Base-by-base conservation (phyloP, 768 basidiomycete species). In the Kwoniella pini region DNA sequence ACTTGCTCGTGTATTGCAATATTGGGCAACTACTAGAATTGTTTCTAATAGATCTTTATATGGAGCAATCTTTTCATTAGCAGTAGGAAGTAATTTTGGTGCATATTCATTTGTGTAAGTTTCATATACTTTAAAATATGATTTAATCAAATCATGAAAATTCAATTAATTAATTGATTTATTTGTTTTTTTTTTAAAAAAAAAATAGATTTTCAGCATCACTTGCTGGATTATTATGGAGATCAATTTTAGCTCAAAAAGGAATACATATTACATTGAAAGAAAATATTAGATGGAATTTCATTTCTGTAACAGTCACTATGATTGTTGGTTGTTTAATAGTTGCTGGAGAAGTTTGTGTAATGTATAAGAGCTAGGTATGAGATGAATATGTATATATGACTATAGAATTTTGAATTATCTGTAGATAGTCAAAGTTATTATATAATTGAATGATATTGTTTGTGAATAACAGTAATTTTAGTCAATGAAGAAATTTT, bases 211-310 rank as follows among this genome's bases (percentile, higher is more conserved):
- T 93, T 72, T 87, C 88, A 4, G 90, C 90, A 0, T 90, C 88
- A 55, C 84, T 96, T 15, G 92, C 91, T 0, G 93, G 93, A 0
- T 80, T 98, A 42, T 81, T 96, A 15, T 97, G 94, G 93, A 79
- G 82, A 21, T 73, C 80, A 15, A 91, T 95, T 56, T 79, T 95
- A 54, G 70, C 74, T 59, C 87, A 89, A 75, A 94, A 91, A 77
- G 84, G 82, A 0, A 86, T 91, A 43, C 65, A 69, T 3, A 82
- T 96, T 17, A 81, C 67, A 27, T 85, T 86, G 66, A 55, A 70
- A 59, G 81, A 84, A 31, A 96, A 96, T 79, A 85, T 88, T 0
- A 79, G 80, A 56, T 86, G 89, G 85, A 93, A 93, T 71, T 60
- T 82, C 2, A 61, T 88, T 4, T 88, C 89, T 0, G 72, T 91